Base-by-base conservation (phyloP, 257 asterid genomes). In the Ilex asprella region DNA sequence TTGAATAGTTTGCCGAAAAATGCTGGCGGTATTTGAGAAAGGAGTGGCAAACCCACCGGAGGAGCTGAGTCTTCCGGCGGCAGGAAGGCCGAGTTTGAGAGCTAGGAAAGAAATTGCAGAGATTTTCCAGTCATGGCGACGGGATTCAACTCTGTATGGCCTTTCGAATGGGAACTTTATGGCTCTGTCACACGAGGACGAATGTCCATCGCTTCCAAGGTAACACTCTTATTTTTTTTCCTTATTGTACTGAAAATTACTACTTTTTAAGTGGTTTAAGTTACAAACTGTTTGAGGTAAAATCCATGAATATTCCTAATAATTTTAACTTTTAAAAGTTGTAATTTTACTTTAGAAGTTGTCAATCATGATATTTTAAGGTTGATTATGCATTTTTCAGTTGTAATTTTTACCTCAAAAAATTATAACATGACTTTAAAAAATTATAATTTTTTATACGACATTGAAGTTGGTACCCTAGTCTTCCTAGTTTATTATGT, bases 1-100 rank as follows among this genome's bases (percentile, higher is more conserved):
- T 35, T 53, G 62, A 16, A 16, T 21, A 30, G 52, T 32, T 59
- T 47, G 30, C 52, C 15, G 27, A 47, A 71, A 43, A 32, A 88
- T 85, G 94, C 73, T 83, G 63, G 87, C 91, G 12, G 83, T 79
- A 39, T 76, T 85, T 55, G 83, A 79, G 66, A 74, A 73, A 55
- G 69, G 72, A 0, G 70, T 77, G 5, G 83, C 76, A 14, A 75
- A 71, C 57, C 87, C 76, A 2, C 91, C 94, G 1, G 31, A 56
- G 27, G 94, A 81, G 66, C 70, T 81, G 64, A 70, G 65, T 27
- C 70, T 73, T 69, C 75, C 80, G 0, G 64, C 51, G 31, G 61
- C 11, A 9, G 76, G 59, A 51, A 69, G 64, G 31, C 70, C 67
- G 30, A 70, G 67, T 39, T 73, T 62, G 53, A 79, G 55, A 76